Conservation (phyloP, 345 rosid genomes). For the Sonneratia alba region DNA sequence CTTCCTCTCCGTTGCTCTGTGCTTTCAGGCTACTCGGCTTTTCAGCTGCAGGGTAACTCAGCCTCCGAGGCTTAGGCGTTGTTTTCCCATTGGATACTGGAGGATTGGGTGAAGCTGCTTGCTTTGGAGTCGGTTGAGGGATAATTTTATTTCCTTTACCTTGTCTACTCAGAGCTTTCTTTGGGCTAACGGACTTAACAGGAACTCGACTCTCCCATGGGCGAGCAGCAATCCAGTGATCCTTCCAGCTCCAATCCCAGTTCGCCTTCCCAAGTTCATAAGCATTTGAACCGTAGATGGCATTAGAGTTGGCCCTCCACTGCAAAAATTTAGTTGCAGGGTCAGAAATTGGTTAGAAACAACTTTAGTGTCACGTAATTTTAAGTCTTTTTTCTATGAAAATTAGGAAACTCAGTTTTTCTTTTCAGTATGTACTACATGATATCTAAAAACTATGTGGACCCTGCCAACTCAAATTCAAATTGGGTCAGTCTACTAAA, state of each 20-base stretch:
- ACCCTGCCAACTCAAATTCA: too few species aligned
- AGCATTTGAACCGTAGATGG: conserved; percentile 29
- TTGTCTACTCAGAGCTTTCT: conserved; percentile 36
- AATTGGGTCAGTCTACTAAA: too few species aligned
- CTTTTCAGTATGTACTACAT: too few species aligned
- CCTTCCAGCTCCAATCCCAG: conserved; percentile 99
- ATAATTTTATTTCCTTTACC: conserved; percentile 30
- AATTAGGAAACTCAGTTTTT: neutral
- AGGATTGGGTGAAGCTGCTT: conserved; percentile 37
- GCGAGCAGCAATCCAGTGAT: conserved; percentile 82
- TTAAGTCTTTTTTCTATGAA: too few species aligned
- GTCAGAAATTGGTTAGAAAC: neutral
- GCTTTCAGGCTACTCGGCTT: conserved; percentile 24
- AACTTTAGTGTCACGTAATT: too few species aligned
- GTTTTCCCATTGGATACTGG: conserved; percentile 30
- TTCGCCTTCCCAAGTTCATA: conserved; percentile 61
- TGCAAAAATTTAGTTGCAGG: conserved; percentile 16
- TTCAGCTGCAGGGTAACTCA: conserved; percentile 55
- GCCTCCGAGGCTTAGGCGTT: conserved; percentile 39
- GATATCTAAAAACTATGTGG: too few species aligned
- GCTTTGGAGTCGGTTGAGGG: conserved; percentile 41
- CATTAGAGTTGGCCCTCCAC: conserved; percentile 76
- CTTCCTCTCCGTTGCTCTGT: conserved; percentile 19
- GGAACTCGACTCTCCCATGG: conserved; percentile 86
- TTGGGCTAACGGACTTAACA: conserved; percentile 33